phyloP scores from a whole-genome alignment of 2,329 filamentous ascomycete species.

The Aspergillus tamarii region DNA sequence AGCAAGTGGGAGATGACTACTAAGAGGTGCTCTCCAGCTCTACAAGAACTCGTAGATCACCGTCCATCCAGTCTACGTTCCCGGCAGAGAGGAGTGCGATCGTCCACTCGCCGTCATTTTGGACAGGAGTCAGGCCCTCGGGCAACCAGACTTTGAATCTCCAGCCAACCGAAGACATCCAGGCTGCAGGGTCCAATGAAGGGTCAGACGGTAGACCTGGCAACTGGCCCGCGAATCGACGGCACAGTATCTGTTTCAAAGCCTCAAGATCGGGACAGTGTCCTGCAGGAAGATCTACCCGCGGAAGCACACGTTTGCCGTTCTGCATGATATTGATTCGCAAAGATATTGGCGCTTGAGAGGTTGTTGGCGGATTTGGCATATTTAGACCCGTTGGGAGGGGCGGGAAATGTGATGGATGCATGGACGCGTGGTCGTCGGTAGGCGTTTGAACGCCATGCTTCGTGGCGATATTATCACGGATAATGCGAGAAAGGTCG shows the following conservation, averaged over 20 bases:
- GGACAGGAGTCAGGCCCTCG: conserved; percentile 43
- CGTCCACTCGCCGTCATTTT: conserved; percentile 48
- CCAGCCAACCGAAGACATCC: conserved; percentile 29
- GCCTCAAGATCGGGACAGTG: conserved; percentile 39
- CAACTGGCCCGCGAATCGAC: conserved; percentile 36
- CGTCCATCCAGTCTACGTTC: conserved; percentile 53
- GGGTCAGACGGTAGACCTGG: conserved; percentile 29
- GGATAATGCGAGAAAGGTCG: conserved; percentile 46
- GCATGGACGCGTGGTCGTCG: conserved; percentile 14
- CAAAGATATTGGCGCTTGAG: conserved; percentile 33
- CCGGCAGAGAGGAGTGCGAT: conserved; percentile 47
- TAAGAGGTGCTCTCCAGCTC: conserved; percentile 32
- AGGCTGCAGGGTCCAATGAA: conserved; percentile 23
- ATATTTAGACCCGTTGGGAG: conserved; percentile 17
- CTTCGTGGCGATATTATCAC: conserved; percentile 37
- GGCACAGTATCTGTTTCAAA: conserved; percentile 35
- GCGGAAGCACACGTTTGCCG: conserved; percentile 44
- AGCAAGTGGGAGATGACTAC: not conserved
- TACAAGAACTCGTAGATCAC: conserved; percentile 46
- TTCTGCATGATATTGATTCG: conserved; percentile 42
- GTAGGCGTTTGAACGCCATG: conserved; percentile 19
- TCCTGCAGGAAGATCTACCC: conserved; percentile 39
- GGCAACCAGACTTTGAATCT: conserved; percentile 46
- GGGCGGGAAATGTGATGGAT: conserved; percentile 21
- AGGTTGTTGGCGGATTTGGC: conserved; percentile 6